Evolutionary conservation across 257 asterid genomes (phyloP), one percentile per base, ranked within the genome.

Genomic region (Solanum infundibuliforme): DNA sequence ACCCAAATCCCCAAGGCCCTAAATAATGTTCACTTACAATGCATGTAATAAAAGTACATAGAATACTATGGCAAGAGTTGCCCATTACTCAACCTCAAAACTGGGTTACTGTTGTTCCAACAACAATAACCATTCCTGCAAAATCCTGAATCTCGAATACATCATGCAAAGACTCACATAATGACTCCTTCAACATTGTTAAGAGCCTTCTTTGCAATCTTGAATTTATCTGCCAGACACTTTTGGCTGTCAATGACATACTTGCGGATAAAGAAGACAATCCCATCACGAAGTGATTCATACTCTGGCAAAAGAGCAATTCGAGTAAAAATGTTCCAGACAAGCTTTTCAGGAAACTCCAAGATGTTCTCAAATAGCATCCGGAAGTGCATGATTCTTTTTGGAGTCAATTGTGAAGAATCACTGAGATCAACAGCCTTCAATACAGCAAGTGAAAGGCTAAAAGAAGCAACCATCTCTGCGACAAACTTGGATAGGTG

Each of bases 321-420:
- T 52, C 99, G 98, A 5, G 98, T 92, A 76, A 97, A 97, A 11
- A 94, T 86, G 75, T 94, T 96, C 99, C 99, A 97, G 32, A 97
- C 88, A 8, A 91, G 88, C 91, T 94, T 91, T 76, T 95, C 98
- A 1, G 98, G 89, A 12, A 92, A 91, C 92, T 90, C 96, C 31
- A 97, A 91, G 87, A 94, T 85, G 81, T 95, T 93, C 91, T 94
- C 97, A 68, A 97, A 97, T 32, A 97, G 92, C 95, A 97, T 88
- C 48, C 98, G 94, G 36, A 97, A 95, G 90, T 97, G 99, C 98
- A 96, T 93, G n/a, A 93, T 91, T 89, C 93, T 93, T 89, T 95
- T 95, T 2, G 98, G 91, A 72, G 94, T 93, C 83, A 93, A 88
- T 73, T 91, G 92, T 32, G 83, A 18, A 21, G 92, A 88, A 74